phyloP scores from a whole-genome alignment of 2,329 filamentous ascomycete species.

The Epicoccum nigrum region DNA sequence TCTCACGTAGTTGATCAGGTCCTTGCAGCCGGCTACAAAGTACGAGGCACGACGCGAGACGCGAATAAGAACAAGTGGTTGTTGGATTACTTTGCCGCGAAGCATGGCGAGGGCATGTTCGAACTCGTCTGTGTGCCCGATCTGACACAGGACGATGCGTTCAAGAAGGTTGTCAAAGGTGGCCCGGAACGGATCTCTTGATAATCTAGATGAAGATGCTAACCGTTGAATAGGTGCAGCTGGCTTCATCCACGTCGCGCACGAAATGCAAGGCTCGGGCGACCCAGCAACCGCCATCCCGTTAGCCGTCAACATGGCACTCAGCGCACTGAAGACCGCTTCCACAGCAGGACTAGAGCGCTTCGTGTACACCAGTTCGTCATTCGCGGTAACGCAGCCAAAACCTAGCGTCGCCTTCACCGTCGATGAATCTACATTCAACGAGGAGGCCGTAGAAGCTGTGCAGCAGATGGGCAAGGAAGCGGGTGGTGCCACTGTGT shows the following conservation, averaged over 20 bases:
- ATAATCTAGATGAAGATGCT: no score
- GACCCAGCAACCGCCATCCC: constrained; percentile 51
- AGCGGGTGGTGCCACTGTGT: constrained; percentile 34
- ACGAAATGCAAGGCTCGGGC: constrained; percentile 46
- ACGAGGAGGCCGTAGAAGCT: constrained; percentile 43
- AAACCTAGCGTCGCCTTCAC: constrained; percentile 41
- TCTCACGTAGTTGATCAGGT: constrained; percentile 42
- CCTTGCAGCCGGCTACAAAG: constrained; percentile 40
- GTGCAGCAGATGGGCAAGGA: constrained; percentile 28
- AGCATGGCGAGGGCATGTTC: constrained; percentile 31
- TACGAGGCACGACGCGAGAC: constrained; percentile 45
- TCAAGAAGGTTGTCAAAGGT: constrained; percentile 37
- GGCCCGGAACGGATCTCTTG: no score
- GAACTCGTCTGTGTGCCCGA: constrained; percentile 41
- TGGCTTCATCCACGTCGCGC: constrained; percentile 56
- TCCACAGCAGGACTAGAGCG: constrained; percentile 45
- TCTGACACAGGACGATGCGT: constrained; percentile 33
- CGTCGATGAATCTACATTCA: constrained; percentile 46
- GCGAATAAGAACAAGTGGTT: constrained; percentile 39
- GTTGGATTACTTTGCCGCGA: constrained; percentile 33
- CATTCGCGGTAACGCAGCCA: constrained; percentile 44
- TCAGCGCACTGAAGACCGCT: constrained; percentile 50
- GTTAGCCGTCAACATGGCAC: constrained; percentile 44
- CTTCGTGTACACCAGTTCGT: constrained; percentile 55
- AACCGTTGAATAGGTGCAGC: constrained; percentile 32